Base-by-base conservation (phyloP, 2,329 filamentous ascomycete species). In the Trichoderma endophyticum region DNA sequence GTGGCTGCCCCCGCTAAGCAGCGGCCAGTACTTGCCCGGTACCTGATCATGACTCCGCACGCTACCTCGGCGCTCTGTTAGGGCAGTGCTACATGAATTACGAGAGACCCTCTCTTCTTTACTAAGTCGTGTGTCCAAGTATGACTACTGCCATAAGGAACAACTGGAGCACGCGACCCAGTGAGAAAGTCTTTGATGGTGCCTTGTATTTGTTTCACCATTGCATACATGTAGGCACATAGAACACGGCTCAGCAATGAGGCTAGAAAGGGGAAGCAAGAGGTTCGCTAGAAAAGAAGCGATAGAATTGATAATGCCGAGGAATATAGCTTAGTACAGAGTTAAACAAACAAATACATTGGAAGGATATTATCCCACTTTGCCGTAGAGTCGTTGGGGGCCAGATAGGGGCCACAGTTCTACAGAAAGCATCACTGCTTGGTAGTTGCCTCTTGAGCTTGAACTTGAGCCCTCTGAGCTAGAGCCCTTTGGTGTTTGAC, bases 301-400 rank as follows among this genome's bases (percentile, higher is more conserved):
- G 32, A 62, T 61, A 43, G 39, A 48, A 69, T 68, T 63, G 56
- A 72, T 59, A 69, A 43, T 26, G 39, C 57, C 51, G 57, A 72
- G 24, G 61, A 71, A 51, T 66, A 69, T 66, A 72, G 64, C 64
- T 54, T 24, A 54, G 48, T 72, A 72, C 64, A 72, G 26, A 57
- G 32, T 68, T 48, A 64, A 68, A 59, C 32, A 64, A 72, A 61
- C 56, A 54, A 63, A 63, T 59, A 62, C 26, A 59, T 26, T 39
- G 51, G 34, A 56, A 51, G 24, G 26, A 30, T 28, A 51, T 32
- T 18, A 32, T 66, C 62, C 43, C 24, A 30, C 63, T 56, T 21
- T 34, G 69, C 60, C 54, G 59, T 30, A 30, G n/a, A n/a, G n/a
- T 34, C 8, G n/a, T 18, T 14, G 21, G 21, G 26, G 32, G 43